Evolutionary conservation across 1,284 basidiomycete genomes (phyloP).

Genomic region (Microbotryum lychnidis-dioicae): DNA sequence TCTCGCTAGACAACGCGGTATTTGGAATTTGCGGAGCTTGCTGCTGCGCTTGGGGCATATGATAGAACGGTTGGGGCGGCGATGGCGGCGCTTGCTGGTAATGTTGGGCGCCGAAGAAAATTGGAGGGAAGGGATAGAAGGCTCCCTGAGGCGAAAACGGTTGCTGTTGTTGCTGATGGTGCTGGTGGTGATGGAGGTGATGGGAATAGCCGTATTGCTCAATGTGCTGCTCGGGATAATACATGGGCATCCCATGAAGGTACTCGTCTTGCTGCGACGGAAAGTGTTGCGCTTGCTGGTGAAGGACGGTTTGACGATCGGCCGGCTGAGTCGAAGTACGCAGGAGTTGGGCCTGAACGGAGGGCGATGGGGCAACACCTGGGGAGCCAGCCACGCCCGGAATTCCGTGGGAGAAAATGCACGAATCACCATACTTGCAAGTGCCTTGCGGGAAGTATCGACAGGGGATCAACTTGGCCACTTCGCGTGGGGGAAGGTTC

Average conservation of each 20-base stretch:
- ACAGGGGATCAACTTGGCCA: constrained; percentile 88
- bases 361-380: constrained; percentile 20
- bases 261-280: constrained; percentile 2
- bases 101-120: constrained; percentile 13
- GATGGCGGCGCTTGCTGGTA: constrained; percentile 13
- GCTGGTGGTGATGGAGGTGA: too few species aligned
- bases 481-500: constrained; percentile 83
- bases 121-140: constrained; percentile 19
- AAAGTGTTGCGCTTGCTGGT: constrained; percentile 4
- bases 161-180: constrained; percentile 3
- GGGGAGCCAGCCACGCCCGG: constrained; percentile 23
- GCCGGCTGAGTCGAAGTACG: not conserved
- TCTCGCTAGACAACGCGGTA: not conserved
- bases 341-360: constrained; percentile 13
- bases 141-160: constrained; percentile 12
- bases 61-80: not conserved
- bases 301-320: not conserved
- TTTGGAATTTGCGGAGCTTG: not conserved
- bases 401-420: constrained; percentile 34
- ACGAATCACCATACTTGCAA: constrained; percentile 35
- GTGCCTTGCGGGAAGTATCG: constrained; percentile 34
- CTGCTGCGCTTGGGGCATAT: not conserved
- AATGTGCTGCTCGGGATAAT: constrained; percentile 21
- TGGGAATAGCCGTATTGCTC: constrained; percentile 17
- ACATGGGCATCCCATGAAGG: constrained; percentile 22